Evolutionary conservation across 2,329 filamentous ascomycete genomes (phyloP).

Genomic region (Xylaria sp.): DNA sequence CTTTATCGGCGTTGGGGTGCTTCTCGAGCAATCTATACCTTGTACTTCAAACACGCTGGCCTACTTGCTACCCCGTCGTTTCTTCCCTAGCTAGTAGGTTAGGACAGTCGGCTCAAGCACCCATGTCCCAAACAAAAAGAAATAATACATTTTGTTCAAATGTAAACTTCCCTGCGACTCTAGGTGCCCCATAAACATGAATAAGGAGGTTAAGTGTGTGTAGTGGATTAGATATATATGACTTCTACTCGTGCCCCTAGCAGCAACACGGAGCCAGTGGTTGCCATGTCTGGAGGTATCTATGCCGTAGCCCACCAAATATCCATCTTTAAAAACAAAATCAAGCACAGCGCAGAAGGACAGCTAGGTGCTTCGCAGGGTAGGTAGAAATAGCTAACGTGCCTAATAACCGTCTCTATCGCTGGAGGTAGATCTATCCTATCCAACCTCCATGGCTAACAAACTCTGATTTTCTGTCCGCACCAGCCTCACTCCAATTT

Average conservation of each 20-base stretch:
- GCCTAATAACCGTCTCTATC: not conserved
- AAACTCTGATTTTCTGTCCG: not conserved
- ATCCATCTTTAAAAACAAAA: not conserved
- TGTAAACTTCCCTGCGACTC: not conserved
- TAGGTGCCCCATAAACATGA: not conserved
- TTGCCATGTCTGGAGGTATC: not conserved
- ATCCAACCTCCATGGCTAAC: not conserved
- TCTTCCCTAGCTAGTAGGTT: not conserved
- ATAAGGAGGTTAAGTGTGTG: not conserved
- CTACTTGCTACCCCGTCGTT: conserved; percentile 1
- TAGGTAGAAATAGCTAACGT: not conserved
- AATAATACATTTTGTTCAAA: not conserved
- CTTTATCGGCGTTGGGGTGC: conserved; percentile 30
- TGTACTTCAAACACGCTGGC: not conserved
- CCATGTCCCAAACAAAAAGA: no score
- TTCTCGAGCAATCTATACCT: conserved; percentile 8
- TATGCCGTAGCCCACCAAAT: not conserved
- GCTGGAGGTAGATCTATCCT: not conserved
- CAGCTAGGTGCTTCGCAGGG: not conserved
- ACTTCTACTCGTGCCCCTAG: not conserved
- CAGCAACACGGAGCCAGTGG: not conserved
- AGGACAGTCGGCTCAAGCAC: not conserved
- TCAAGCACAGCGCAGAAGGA: not conserved
- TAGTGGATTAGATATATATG: not conserved
- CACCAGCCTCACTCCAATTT: not conserved